Conservation (phyloP, 2,329 filamentous ascomycete genomes). For the Cercospora janseana region DNA sequence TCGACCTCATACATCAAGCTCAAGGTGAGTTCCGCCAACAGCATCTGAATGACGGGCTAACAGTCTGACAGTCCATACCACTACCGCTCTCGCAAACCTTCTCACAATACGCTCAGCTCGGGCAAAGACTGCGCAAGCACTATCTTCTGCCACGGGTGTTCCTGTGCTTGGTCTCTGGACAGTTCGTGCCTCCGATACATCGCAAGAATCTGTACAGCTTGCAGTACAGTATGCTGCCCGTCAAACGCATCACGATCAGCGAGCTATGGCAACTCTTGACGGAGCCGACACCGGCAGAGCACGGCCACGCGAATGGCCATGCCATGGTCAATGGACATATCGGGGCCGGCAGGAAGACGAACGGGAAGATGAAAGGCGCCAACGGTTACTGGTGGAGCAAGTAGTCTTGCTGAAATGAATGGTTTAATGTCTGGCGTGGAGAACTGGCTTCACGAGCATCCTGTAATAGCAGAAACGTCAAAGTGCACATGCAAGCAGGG, state of each 20-base stretch:
- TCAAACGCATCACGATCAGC: slow-evolving; percentile 70
- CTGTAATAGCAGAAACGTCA: background rate
- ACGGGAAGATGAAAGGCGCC: slow-evolving; percentile 18
- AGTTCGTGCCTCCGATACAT: slow-evolving; percentile 85
- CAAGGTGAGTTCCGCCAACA: slow-evolving; percentile 57
- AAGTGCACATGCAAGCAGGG: background rate
- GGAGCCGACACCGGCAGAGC: slow-evolving; percentile 18
- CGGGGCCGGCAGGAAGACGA: slow-evolving; percentile 15
- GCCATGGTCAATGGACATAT: slow-evolving; percentile 14
- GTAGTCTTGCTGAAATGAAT: slow-evolving; percentile 13
- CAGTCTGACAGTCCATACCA: slow-evolving; percentile 69
- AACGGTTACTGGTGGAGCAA: slow-evolving; percentile 36
- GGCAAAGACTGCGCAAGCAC: slow-evolving; percentile 86
- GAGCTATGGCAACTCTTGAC: slow-evolving; percentile 69
- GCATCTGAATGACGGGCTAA: slow-evolving; percentile 15
- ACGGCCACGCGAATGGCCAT: slow-evolving; percentile 28
- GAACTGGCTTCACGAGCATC: background rate
- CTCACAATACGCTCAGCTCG: slow-evolving; percentile 94
- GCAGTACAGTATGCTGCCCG: slow-evolving; percentile 96
- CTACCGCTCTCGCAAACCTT: slow-evolving; percentile 93
- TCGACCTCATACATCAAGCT: slow-evolving; percentile 81
- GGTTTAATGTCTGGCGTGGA: slow-evolving; percentile 8
- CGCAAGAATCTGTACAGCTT: slow-evolving; percentile 91
- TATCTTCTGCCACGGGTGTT: slow-evolving; percentile 88
- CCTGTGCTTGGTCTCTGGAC: slow-evolving; percentile 81